Conservation (phyloP, 805 yeast species). For the Saccharomycopsis fodiens region DNA sequence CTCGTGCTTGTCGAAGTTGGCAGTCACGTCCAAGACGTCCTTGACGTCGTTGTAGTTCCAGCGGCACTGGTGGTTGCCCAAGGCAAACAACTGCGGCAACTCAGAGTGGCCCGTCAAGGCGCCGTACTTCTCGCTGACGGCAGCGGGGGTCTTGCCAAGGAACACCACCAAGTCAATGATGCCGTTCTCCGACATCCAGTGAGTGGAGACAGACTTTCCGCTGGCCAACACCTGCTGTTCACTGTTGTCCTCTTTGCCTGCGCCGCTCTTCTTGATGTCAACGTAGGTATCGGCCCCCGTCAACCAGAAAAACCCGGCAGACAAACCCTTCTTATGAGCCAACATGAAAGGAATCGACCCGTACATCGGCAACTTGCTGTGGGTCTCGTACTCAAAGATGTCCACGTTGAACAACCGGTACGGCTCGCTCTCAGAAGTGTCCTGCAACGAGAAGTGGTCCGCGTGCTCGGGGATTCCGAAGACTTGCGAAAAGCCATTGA, state of each 20-base stretch:
- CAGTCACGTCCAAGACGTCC: slow-evolving; percentile 70
- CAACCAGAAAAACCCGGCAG: slow-evolving; percentile 84
- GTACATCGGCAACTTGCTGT: slow-evolving; percentile 85
- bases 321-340: slow-evolving; percentile 47
- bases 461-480: slow-evolving; percentile 99
- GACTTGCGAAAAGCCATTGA: slow-evolving; percentile 52
- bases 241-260: slow-evolving; percentile 20
- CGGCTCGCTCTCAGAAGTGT: slow-evolving; percentile 60
- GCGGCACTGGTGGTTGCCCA: slow-evolving; percentile 94
- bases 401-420: slow-evolving; percentile 90
- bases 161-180: slow-evolving; percentile 66
- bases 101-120: slow-evolving; percentile 62
- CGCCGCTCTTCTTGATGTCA: slow-evolving; percentile 47
- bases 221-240: slow-evolving; percentile 18
- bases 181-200: slow-evolving; percentile 95
- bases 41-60: slow-evolving; percentile 92
- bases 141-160: slow-evolving; percentile 50
- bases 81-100: slow-evolving; percentile 69
- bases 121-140: slow-evolving; percentile 56
- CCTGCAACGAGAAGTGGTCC: slow-evolving; percentile 64
- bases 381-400: slow-evolving; percentile 84
- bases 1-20: slow-evolving; percentile 59
- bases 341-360: slow-evolving; percentile 89
- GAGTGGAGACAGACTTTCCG: slow-evolving; percentile 39
- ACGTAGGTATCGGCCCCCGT: slow-evolving; percentile 90